Evolutionary conservation across 129 eudicot species (phyloP).

Genomic region (Erigeron canadensis): DNA sequence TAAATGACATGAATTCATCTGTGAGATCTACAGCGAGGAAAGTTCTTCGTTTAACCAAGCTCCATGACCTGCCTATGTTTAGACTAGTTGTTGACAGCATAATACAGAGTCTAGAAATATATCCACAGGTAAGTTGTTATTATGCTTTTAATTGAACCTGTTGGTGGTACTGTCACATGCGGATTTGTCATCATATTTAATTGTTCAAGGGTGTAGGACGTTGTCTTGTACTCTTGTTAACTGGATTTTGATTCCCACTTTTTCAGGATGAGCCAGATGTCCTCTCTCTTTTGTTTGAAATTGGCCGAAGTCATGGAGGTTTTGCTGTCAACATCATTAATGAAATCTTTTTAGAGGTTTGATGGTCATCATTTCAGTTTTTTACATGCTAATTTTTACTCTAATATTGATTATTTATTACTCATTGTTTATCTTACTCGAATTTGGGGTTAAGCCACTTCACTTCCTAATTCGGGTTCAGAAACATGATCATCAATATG

Average conservation of each 20-base stretch:
- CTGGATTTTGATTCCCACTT: conserved; percentile 14
- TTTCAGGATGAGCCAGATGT: conserved; percentile 77
- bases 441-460: background rate
- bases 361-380: conserved; percentile 3
- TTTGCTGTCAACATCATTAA: conserved; percentile 50
- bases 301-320: conserved; percentile 59
- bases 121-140: conserved; percentile 60
- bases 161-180: background rate
- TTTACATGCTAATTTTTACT: background rate
- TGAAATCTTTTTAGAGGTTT: conserved; percentile 53
- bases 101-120: conserved; percentile 49
- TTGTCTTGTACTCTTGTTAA: background rate
- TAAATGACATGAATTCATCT: conserved; percentile 50
- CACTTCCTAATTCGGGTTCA: background rate
- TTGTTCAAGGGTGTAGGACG: background rate
- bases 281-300: conserved; percentile 44
- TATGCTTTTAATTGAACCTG: background rate
- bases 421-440: background rate
- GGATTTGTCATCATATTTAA: background rate
- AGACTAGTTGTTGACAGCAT: conserved; percentile 47
- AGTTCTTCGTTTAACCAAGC: conserved; percentile 50
- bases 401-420: background rate
- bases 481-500: background rate
- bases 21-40: conserved; percentile 71
- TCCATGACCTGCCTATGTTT: conserved; percentile 46